Conservation (phyloP, 352 stramenopile species). For the Pythium pyrilobum region DNA sequence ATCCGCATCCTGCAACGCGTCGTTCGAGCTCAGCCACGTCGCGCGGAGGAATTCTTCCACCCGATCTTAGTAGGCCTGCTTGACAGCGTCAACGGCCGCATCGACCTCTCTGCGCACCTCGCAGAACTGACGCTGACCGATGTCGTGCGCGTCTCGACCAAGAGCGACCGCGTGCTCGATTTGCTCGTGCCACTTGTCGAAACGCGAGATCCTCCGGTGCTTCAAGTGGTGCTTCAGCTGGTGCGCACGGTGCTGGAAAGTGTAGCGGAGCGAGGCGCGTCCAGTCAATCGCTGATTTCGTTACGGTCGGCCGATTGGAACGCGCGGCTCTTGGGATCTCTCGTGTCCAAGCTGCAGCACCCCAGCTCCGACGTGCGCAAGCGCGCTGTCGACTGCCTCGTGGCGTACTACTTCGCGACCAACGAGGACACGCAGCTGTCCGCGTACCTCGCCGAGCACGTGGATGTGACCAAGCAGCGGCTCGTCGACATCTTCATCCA, state of each 20-base stretch:
- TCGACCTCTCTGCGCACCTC: constrained; percentile 41
- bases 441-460: constrained; percentile 35
- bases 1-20: constrained; percentile 52
- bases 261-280: constrained; percentile 14
- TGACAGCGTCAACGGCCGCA: constrained; percentile 33
- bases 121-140: constrained; percentile 41
- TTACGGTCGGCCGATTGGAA: constrained; percentile 29
- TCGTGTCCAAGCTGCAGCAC: constrained; percentile 41
- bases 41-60: constrained; percentile 46
- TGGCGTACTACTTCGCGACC: constrained; percentile 56
- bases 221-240: constrained; percentile 48
- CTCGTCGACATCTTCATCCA: constrained; percentile 78
- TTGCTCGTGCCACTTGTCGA: constrained; percentile 35
- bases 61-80: constrained; percentile 55
- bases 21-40: constrained; percentile 32
- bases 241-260: constrained; percentile 38
- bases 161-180: constrained; percentile 32
- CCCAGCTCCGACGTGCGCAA: constrained; percentile 64
- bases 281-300: background rate
- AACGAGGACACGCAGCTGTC: constrained; percentile 37
- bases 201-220: constrained; percentile 28
- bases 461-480: constrained; percentile 46
- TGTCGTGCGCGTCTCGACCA: constrained; percentile 26
- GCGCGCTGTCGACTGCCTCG: constrained; percentile 54
- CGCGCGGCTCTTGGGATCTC: constrained; percentile 22